A percentile compares a stretch with the other conserved stretches of the same genome.
phyloP scores from a whole-genome alignment of 129 eudicot species.

The Rutidosis leptorrhynchoides region DNA sequence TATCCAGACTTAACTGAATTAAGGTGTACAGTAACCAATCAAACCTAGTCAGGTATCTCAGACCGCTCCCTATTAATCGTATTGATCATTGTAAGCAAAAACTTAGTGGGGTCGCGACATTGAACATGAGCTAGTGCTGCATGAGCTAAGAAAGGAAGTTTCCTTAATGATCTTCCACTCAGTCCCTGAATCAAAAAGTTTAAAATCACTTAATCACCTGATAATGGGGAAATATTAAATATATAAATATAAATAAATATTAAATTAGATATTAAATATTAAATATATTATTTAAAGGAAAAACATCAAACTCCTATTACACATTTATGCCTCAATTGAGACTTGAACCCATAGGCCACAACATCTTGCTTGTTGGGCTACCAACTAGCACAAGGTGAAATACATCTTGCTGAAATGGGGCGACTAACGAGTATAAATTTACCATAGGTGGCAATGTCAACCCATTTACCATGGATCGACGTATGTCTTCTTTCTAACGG shows the following conservation, averaged over 20 bases:
- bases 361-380: too few species aligned
- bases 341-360: too few species aligned
- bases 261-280: too few species aligned
- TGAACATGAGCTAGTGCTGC: slow-evolving; percentile 68
- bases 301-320: too few species aligned
- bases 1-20: neutral
- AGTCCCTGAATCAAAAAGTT: slow-evolving; percentile 56
- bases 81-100: slow-evolving; percentile 64
- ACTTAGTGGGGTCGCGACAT: slow-evolving; percentile 52
- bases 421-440: neutral
- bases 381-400: too few species aligned
- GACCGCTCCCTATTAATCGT: slow-evolving; percentile 72
- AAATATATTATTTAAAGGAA: too few species aligned
- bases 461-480: neutral
- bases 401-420: too few species aligned
- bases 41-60: slow-evolving; percentile 64
- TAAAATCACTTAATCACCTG: slow-evolving; percentile 14
- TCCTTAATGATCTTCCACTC: slow-evolving; percentile 96
- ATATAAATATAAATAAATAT: too few species aligned
- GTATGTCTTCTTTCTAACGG: slow-evolving; percentile 2
- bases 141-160: slow-evolving; percentile 89
- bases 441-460: neutral
- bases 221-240: neutral
- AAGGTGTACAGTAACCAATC: slow-evolving; percentile 9
- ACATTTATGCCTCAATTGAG: too few species aligned